Base-by-base conservation (phyloP, 2,329 filamentous ascomycete genomes). In the Chaetomium olivaceum region DNA sequence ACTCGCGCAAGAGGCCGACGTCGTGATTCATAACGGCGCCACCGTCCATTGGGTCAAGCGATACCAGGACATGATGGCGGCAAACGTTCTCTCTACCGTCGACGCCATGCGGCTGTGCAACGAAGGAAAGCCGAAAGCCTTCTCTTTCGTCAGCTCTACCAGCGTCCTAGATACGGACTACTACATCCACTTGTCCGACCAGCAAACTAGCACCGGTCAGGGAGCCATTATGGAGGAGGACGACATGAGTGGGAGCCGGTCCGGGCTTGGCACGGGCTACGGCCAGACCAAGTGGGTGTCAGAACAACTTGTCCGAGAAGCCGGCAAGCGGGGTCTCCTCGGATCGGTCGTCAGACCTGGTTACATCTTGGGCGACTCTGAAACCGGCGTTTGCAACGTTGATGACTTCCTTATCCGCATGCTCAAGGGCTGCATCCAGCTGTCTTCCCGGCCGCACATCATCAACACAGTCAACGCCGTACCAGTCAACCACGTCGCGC, bases 341-440 rank as follows among this genome's bases (percentile, higher is more conserved):
- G 93, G 92, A 19, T 85, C 89, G 25, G 86, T 97, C 51, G 82
- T 97, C 58, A 87, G 94, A 14, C 90, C 94, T 3, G 93, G 94
- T 33, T 97, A 97, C 76, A 88, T 97, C 46, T 83, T 90, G 4
- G 94, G 93, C 27, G 88, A 93, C 74, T 84, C 86, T 1, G 77
- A 82, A 54, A 87, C 85, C 14, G 93, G 93, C 60, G 85, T 86
- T 68, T 90, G 80, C 75, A 92, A 90, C 76, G 93, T 89, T 0
- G 94, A 98, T 74, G 94, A 97, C 77, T 98, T 97, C 81, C 80
- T 98, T 7, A 85, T 97, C 69, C 87, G 94, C 48, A 87, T 97
- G 79, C 80, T 89, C 64, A 97, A 97, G 80, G 93, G 92, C 64
- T 96, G 92, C 73, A 81, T 96, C 59, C 93, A 98, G 77, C 82